Conservation (phyloP, 352 stramenopile species). For the Phytophthora megakarya region DNA sequence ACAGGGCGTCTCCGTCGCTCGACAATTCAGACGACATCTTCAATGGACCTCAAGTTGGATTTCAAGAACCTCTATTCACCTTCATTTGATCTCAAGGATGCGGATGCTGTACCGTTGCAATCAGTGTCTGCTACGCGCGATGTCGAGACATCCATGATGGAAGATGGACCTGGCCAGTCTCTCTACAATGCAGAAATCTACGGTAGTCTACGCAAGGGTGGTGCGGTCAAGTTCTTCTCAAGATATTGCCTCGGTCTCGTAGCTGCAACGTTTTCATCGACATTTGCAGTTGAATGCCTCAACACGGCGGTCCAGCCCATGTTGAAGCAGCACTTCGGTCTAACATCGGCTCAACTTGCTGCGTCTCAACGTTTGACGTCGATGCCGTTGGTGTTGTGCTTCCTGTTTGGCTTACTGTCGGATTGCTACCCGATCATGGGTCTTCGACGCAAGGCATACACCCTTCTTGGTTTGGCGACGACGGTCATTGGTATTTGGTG, state of each 20-base stretch:
- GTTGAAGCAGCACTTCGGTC: conserved; percentile 35
- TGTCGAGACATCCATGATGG: conserved; percentile 16
- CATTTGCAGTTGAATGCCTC: conserved; percentile 40
- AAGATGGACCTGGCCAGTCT: conserved; percentile 24
- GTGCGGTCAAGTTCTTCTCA: conserved; percentile 47
- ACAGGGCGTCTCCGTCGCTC: conserved; percentile 16
- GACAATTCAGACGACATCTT: conserved; percentile 19
- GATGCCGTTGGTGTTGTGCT: conserved; percentile 73
- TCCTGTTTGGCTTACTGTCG: conserved; percentile 77
- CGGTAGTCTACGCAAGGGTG: conserved; percentile 49
- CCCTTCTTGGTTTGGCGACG: conserved; percentile 54
- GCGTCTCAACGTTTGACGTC: conserved; percentile 42
- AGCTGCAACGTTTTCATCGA: conserved; percentile 45
- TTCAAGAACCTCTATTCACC: conserved; percentile 28
- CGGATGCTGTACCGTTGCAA: conserved; percentile 2
- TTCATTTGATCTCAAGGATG: conserved; percentile 18
- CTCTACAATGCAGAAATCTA: conserved; percentile 70
- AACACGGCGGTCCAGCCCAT: conserved; percentile 30
- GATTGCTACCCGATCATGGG: conserved; percentile 85
- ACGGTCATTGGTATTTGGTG: conserved; percentile 36
- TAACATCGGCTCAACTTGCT: conserved; percentile 25
- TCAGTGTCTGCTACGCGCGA: not conserved
- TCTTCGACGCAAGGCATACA: conserved; percentile 78
- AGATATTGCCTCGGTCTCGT: conserved; percentile 41
- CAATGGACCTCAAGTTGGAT: conserved; percentile 21